phyloP scores from a whole-genome alignment of 2,329 filamentous ascomycete species.

The Aspergillus sp. region DNA sequence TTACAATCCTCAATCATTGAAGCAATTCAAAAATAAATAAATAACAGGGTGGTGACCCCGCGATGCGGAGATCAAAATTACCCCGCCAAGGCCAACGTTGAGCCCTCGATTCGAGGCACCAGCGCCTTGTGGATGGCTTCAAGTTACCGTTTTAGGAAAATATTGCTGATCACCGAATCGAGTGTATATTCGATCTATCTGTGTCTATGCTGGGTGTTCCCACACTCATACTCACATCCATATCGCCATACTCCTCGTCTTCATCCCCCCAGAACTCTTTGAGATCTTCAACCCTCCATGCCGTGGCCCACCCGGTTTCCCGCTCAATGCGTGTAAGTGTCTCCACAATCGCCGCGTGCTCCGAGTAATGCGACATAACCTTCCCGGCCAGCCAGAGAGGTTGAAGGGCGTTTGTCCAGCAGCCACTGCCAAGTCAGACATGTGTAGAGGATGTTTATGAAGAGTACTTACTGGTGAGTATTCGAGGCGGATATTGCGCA shows the following conservation, averaged over 20 bases:
- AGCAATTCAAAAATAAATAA: too few species aligned
- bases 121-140: too few species aligned
- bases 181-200: too few species aligned
- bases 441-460: not conserved
- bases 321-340: slow-evolving; percentile 47
- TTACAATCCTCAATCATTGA: too few species aligned
- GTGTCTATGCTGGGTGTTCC: not conserved
- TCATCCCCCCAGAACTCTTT: slow-evolving; percentile 49
- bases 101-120: too few species aligned
- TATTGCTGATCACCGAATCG: too few species aligned
- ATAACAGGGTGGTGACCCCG: too few species aligned
- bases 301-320: slow-evolving; percentile 51
- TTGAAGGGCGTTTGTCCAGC: slow-evolving; percentile 44
- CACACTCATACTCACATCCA: slow-evolving; percentile 1
- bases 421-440: slow-evolving; percentile 20
- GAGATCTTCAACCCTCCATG: slow-evolving; percentile 51
- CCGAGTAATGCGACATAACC: slow-evolving; percentile 41
- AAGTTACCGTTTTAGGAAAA: too few species aligned
- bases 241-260: slow-evolving; percentile 7
- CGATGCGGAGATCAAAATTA: too few species aligned
- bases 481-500: slow-evolving; percentile 44
- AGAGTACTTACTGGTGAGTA: slow-evolving; percentile 30
- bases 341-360: slow-evolving; percentile 44
- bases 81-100: too few species aligned
- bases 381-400: slow-evolving; percentile 47